A percentile compares a stretch with the other conserved stretches of the same genome.
Evolutionary conservation across 2,329 filamentous ascomycete species (phyloP).

Genomic region (Botrytis porri): DNA sequence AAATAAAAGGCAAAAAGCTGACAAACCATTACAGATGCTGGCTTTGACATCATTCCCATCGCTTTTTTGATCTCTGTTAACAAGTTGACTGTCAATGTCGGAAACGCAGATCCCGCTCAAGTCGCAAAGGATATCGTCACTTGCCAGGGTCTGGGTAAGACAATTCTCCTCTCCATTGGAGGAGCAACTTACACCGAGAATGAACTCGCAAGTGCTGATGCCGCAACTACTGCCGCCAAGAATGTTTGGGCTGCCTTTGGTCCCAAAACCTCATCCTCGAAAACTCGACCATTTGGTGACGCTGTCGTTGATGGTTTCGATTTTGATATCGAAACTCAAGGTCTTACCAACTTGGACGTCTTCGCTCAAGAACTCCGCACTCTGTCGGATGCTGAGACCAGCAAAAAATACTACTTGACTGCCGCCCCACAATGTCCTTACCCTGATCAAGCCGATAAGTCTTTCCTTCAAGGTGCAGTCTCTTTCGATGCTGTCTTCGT

Average conservation of each 20-base stretch:
- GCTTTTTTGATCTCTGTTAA: slow-evolving; percentile 16
- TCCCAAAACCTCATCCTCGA: slow-evolving; percentile 45
- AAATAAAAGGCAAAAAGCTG: not conserved
- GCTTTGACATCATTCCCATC: slow-evolving; percentile 12
- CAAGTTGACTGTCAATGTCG: slow-evolving; percentile 15
- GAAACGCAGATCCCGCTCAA: slow-evolving; percentile 14
- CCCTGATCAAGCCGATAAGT: slow-evolving; percentile 57
- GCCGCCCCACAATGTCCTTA: slow-evolving; percentile 66
- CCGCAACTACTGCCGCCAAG: slow-evolving; percentile 56
- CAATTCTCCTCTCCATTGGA: slow-evolving; percentile 69
- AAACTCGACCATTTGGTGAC: slow-evolving; percentile 63
- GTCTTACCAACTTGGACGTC: slow-evolving; percentile 9
- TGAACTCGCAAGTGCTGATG: slow-evolving; percentile 53
- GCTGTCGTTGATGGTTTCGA: slow-evolving; percentile 72
- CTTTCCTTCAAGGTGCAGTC: slow-evolving; percentile 52
- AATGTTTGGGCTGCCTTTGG: slow-evolving; percentile 71
- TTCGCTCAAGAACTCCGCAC: slow-evolving; percentile 38
- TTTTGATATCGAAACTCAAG: slow-evolving; percentile 49
- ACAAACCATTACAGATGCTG: not conserved
- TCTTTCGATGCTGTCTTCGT: slow-evolving; percentile 41
- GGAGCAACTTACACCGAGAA: slow-evolving; percentile 68
- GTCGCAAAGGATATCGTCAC: slow-evolving; percentile 19
- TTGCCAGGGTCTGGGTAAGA: slow-evolving; percentile 49
- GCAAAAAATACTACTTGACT: slow-evolving; percentile 56
- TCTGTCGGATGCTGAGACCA: slow-evolving; percentile 46